Conservation (phyloP, 2,329 filamentous ascomycete genomes). For the Ceratocystis papillata region DNA sequence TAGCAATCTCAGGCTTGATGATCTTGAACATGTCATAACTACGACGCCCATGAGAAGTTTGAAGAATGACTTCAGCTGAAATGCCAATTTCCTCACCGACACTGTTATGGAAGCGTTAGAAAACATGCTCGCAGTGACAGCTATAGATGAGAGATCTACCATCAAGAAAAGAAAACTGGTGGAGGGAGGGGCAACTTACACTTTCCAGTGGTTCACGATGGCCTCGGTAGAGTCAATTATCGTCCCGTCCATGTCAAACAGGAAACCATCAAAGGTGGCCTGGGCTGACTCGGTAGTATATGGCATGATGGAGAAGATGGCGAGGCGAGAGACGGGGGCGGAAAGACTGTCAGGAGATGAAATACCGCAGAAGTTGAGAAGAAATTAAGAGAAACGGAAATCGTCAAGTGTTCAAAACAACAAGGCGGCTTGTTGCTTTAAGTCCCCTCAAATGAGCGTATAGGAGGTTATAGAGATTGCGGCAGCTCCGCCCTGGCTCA, state of each 20-base stretch:
- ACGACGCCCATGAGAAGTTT: conserved; percentile 81
- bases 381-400: not conserved
- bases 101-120: conserved; percentile 41
- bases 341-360: not conserved
- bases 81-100: conserved; percentile 75
- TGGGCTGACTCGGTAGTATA: conserved; percentile 38
- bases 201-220: conserved; percentile 66
- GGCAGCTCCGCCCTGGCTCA: not conserved
- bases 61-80: conserved; percentile 70
- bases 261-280: conserved; percentile 44
- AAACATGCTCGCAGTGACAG: not conserved
- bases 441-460: not conserved
- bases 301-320: conserved; percentile 20
- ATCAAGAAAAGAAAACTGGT: not conserved
- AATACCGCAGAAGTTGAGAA: not conserved
- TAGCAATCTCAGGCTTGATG: conserved; percentile 74
- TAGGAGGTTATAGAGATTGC: not conserved
- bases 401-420: not conserved
- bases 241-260: conserved; percentile 73
- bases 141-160: not conserved
- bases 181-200: conserved; percentile 36
- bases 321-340: not conserved
- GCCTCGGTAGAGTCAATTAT: conserved; percentile 73
- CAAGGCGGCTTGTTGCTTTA: not conserved
- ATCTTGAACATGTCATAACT: conserved; percentile 76